These are phyloP conservation scores for Colletotrichum sp. DNA, from an alignment of 2,329 filamentous ascomycete genomes.

Conservation along the genomic window DNA sequence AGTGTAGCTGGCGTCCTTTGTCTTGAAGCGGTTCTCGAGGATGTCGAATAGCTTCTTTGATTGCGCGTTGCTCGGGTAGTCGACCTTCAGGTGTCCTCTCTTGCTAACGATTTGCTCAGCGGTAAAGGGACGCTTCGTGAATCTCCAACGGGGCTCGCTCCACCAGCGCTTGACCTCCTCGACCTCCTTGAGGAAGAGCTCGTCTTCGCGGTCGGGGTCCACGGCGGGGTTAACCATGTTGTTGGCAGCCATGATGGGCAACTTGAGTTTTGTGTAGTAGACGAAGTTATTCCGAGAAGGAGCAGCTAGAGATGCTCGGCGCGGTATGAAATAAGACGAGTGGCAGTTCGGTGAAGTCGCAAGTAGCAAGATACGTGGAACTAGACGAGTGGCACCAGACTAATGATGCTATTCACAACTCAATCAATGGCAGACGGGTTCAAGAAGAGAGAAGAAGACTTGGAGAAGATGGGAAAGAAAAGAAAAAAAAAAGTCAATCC, in stretches of 20 bases:
- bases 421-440: neutral
- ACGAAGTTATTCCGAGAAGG: neutral
- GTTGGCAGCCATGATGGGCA: conserved; percentile 60
- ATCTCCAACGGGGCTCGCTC: conserved; percentile 88
- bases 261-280: neutral
- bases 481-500: conserved; percentile 17
- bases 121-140: conserved; percentile 91
- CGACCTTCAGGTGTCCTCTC: conserved; percentile 86
- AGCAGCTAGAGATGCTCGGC: neutral
- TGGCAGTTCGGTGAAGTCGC: neutral
- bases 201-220: conserved; percentile 62
- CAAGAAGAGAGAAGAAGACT: neutral
- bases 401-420: conserved; percentile 21
- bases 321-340: neutral
- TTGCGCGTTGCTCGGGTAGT: conserved; percentile 88
- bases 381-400: neutral
- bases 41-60: conserved; percentile 95
- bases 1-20: conserved; percentile 86
- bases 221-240: conserved; percentile 66
- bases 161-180: conserved; percentile 93
- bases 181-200: conserved; percentile 82
- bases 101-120: conserved; percentile 97
- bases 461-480: conserved; percentile 17
- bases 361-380: neutral
- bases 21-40: conserved; percentile 87